A percentile compares a stretch with the other conserved stretches of the same genome.
Evolutionary conservation across 805 yeast species (phyloP).

Genomic region (Wickerhamomyces ciferrii): DNA sequence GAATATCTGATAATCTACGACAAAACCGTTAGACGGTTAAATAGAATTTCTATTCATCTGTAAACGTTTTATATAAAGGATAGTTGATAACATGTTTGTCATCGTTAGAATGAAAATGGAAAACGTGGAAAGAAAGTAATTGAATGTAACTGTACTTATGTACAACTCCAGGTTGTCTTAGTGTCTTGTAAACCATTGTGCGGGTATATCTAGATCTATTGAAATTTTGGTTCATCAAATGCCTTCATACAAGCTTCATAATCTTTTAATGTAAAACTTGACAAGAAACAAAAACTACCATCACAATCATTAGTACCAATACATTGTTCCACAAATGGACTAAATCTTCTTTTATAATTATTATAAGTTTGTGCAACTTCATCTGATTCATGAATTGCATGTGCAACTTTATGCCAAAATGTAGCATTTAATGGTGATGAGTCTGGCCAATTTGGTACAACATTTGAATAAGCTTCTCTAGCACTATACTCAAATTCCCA

Average conservation of each 20-base stretch:
- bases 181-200: no score
- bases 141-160: no score
- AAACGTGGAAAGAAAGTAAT: no score
- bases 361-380: constrained; percentile 44
- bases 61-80: no score
- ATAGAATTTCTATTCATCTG: no score
- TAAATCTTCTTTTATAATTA: constrained; percentile 43
- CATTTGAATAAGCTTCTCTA: constrained; percentile 48
- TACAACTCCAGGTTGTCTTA: no score
- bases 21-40: no score
- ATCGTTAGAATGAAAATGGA: no score
- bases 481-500: constrained; percentile 67
- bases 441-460: constrained; percentile 48
- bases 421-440: constrained; percentile 58
- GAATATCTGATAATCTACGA: no score
- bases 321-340: constrained; percentile 53
- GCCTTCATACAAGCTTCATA: background rate
- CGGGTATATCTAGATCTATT: no score
- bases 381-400: constrained; percentile 34
- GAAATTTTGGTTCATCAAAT: background rate
- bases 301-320: constrained; percentile 16
- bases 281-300: background rate
- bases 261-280: background rate
- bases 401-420: constrained; percentile 49
- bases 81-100: no score